These are phyloP conservation scores for Geotrichum cucujoidarum DNA, from an alignment of 1,139 yeast genomes.

Conservation along the genomic window DNA sequence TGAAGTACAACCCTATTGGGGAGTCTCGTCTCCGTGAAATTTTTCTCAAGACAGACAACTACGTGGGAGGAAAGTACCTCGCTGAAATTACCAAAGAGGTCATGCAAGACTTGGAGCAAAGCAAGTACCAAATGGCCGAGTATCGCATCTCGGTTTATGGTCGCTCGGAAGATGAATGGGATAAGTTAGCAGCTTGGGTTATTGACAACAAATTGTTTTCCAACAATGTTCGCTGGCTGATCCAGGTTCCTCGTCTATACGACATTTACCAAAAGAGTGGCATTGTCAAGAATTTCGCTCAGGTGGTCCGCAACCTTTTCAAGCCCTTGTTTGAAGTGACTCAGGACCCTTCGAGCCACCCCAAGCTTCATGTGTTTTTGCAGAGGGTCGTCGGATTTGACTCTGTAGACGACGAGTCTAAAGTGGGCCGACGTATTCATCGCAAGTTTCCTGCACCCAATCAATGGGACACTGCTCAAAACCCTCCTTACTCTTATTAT, in stretches of 20 bases:
- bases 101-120: conserved; percentile 81
- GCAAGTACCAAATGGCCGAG: conserved; percentile 96
- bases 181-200: conserved; percentile 90
- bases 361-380: conserved; percentile 79
- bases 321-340: conserved; percentile 92
- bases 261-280: conserved; percentile 80
- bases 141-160: conserved; percentile 94
- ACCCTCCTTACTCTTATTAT: conserved; percentile 98
- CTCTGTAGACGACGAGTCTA: conserved; percentile 97
- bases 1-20: conserved; percentile 96
- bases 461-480: conserved; percentile 68
- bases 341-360: conserved; percentile 75
- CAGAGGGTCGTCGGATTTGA: conserved; percentile 97
- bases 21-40: conserved; percentile 95
- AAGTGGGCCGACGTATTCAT: conserved; percentile 74
- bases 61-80: conserved; percentile 77
- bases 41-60: conserved; percentile 91
- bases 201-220: conserved; percentile 86
- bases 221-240: conserved; percentile 93
- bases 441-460: conserved; percentile 78
- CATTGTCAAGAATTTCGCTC: conserved; percentile 65
- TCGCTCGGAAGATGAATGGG: conserved; percentile 87
- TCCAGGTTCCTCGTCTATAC: conserved; percentile 91
- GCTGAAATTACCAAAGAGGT: conserved; percentile 95
- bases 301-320: conserved; percentile 71